phyloP scores from a whole-genome alignment of 495 filamentous ascomycete species.

The Aspergillus sclerotioniger region DNA sequence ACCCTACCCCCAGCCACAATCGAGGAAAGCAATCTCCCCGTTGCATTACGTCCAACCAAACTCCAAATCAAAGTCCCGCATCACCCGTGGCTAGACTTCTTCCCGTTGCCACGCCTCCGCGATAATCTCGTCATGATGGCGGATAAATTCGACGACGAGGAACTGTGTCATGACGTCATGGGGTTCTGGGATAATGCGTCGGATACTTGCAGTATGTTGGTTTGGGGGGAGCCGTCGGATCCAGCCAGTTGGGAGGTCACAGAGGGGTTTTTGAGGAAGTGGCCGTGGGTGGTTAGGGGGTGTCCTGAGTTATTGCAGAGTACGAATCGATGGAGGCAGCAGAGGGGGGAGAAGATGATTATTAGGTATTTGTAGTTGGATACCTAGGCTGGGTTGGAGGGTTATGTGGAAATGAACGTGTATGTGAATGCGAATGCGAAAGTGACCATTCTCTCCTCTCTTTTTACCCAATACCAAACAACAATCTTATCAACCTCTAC shows the following conservation, averaged over 20 bases:
- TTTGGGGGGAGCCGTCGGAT: slow-evolving; percentile 53
- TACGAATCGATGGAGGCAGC: slow-evolving; percentile 50
- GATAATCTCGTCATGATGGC: slow-evolving; percentile 48
- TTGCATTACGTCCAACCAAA: slow-evolving; percentile 45
- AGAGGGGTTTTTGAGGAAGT: slow-evolving; percentile 48
- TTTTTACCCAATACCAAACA: no score
- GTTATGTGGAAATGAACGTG: no score
- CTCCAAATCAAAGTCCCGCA: slow-evolving; percentile 43
- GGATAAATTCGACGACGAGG: slow-evolving; percentile 41
- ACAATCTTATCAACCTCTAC: no score
- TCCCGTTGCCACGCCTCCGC: slow-evolving; percentile 48
- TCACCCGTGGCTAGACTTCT: slow-evolving; percentile 54
- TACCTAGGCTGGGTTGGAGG: no score
- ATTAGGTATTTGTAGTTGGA: slow-evolving; percentile 35
- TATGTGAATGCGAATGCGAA: no score
- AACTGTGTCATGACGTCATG: slow-evolving; percentile 48
- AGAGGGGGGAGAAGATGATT: slow-evolving; percentile 47
- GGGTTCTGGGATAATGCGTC: slow-evolving; percentile 39
- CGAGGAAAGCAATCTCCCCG: slow-evolving; percentile 27
- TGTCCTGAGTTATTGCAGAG: slow-evolving; percentile 46
- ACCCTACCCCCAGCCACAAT: slow-evolving; percentile 9
- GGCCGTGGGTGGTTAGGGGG: slow-evolving; percentile 50
- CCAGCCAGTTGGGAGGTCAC: slow-evolving; percentile 50
- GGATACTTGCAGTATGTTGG: slow-evolving; percentile 38
- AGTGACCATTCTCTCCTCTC: no score